Conservation (phyloP, 176 grass and related monocot species). For the Saccharum officinarum region DNA sequence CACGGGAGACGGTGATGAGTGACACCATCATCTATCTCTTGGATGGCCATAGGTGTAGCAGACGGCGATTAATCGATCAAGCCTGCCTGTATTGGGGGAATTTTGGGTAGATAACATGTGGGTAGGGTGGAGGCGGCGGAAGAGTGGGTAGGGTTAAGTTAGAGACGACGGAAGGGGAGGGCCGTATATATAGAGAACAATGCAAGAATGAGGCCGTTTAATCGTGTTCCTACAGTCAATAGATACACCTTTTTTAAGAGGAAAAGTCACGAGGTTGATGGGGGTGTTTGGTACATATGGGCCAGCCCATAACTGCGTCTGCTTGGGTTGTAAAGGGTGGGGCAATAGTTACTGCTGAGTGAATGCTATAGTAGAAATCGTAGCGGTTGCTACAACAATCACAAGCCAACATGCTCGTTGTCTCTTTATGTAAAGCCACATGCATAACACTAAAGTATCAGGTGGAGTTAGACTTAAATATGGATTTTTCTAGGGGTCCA, state of each 20-base stretch:
- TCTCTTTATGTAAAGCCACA: background rate
- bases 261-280: background rate
- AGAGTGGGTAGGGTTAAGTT: background rate
- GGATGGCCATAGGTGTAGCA: background rate
- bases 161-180: background rate
- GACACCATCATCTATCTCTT: background rate
- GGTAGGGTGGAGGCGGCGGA: too few species aligned
- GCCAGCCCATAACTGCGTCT: background rate
- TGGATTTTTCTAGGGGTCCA: background rate
- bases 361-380: background rate
- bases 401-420: background rate
- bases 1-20: rapidly evolving
- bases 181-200: background rate
- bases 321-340: background rate
- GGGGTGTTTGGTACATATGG: background rate
- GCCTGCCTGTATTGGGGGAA: background rate
- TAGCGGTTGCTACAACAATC: background rate
- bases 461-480: background rate
- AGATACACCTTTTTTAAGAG: background rate
- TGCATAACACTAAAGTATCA: background rate
- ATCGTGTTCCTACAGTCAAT: background rate
- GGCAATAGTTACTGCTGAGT: background rate
- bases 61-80: background rate
- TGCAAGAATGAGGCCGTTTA: background rate
- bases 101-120: background rate